Conservation (phyloP, 805 yeast species). For the Barnettozyma sucrosica region DNA sequence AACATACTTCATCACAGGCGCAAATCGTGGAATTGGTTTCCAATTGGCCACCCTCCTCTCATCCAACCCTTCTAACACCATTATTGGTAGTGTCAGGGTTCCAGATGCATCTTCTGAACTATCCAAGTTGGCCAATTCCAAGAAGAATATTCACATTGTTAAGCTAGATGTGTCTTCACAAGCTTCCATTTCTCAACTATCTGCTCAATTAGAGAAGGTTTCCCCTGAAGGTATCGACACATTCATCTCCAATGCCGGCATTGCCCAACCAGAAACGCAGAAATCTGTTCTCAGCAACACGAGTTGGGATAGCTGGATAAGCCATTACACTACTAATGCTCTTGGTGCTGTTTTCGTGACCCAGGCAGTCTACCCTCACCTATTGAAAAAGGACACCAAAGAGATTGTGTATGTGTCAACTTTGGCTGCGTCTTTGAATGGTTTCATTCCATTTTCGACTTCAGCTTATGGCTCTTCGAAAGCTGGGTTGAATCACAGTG, state of each 20-base stretch:
- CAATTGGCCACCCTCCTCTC: neutral
- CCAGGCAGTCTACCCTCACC: constrained; percentile 12
- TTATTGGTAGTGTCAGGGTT: constrained; percentile 2
- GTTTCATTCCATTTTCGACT: constrained; percentile 6
- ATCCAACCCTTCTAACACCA: neutral
- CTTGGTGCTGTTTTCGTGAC: constrained; percentile 10
- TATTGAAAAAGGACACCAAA: constrained; percentile 15
- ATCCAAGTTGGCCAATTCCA: neutral
- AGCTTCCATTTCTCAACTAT: constrained; percentile 9
- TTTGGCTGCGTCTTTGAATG: constrained; percentile 20
- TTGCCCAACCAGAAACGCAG: neutral
- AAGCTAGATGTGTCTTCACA: constrained; percentile 9
- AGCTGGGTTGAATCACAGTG: constrained; percentile 30
- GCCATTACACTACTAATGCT: constrained; percentile 5
- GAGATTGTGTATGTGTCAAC: constrained; percentile 23
- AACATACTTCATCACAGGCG: constrained; percentile 18
- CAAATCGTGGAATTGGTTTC: constrained; percentile 7
- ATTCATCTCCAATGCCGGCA: constrained; percentile 16
- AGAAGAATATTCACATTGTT: constrained; percentile 7
- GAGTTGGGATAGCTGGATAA: constrained; percentile 2
- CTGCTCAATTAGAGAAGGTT: constrained; percentile 1
- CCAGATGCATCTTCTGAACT: constrained; percentile 3
- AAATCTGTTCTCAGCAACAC: neutral
- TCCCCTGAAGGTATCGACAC: constrained; percentile 13
- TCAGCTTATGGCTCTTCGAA: constrained; percentile 29